phyloP scores from a whole-genome alignment of 2,329 filamentous ascomycete species.

The Periconia sp. region DNA sequence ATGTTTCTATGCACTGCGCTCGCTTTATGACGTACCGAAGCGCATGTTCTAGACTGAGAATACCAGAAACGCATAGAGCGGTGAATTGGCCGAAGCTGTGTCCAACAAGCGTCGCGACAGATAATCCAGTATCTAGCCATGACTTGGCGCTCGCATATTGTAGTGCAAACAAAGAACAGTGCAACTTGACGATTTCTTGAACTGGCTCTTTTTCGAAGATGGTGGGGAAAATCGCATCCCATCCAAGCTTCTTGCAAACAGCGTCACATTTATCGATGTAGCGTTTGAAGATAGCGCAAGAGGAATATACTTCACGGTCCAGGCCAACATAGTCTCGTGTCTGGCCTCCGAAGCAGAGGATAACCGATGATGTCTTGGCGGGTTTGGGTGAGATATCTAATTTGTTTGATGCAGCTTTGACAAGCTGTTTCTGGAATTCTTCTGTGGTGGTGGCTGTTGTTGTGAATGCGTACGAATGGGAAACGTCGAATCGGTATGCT shows the following conservation, averaged over 20 bases:
- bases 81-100: constrained; percentile 45
- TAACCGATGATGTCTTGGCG: background rate
- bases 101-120: constrained; percentile 15
- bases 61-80: constrained; percentile 40
- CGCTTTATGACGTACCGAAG: background rate
- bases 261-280: background rate
- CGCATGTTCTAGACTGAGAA: constrained; percentile 17
- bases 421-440: background rate
- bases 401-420: background rate
- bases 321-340: background rate
- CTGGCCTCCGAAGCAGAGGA: background rate
- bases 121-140: constrained; percentile 16
- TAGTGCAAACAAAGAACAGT: background rate
- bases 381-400: background rate
- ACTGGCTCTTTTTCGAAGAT: background rate
- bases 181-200: background rate
- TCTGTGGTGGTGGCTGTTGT: background rate
- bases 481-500: background rate
- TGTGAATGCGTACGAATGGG: background rate
- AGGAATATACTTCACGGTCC: background rate
- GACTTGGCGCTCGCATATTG: background rate
- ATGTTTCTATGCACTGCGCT: background rate
- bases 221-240: background rate
- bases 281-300: background rate
- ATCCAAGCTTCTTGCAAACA: background rate